phyloP scores from a whole-genome alignment of 768 basidiomycete genomes.

The Hericium coralloides region DNA sequence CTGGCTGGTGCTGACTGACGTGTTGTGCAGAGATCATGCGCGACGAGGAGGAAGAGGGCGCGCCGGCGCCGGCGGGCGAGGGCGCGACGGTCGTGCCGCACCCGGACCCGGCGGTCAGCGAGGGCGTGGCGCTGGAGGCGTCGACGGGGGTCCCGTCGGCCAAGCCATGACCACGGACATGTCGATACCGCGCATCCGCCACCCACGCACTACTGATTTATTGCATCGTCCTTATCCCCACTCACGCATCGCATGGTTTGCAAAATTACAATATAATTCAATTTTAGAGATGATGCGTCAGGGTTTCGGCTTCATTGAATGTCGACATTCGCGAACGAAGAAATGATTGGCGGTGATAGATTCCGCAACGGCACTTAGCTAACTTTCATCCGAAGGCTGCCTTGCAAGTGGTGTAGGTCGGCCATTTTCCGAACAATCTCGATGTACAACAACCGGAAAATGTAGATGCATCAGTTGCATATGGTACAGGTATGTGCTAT shows the following conservation, averaged over 20 bases:
- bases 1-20: neutral
- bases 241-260: constrained; percentile 5
- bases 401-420: too few relatives aligned
- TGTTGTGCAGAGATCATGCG: constrained; percentile 10
- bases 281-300: too few relatives aligned
- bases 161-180: neutral
- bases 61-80: neutral
- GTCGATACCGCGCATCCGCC: neutral
- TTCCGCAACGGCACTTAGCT: too few relatives aligned
- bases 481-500: too few relatives aligned
- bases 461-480: too few relatives aligned
- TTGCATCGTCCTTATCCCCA: constrained; percentile 13
- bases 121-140: neutral
- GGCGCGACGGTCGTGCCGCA: neutral
- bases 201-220: neutral
- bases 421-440: too few relatives aligned
- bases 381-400: too few relatives aligned
- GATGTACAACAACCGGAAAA: too few relatives aligned
- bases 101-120: neutral
- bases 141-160: neutral
- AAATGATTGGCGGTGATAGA: too few relatives aligned
- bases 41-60: constrained; percentile 11
- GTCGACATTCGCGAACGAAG: too few relatives aligned
- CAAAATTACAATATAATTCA: constrained; percentile 9
- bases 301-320: too few relatives aligned